Percentiles rank a stretch among this genome's conserved stretches.
phyloP scores from a whole-genome alignment of 1,284 basidiomycete genomes.

The Cutaneotrichosporon sp. region DNA sequence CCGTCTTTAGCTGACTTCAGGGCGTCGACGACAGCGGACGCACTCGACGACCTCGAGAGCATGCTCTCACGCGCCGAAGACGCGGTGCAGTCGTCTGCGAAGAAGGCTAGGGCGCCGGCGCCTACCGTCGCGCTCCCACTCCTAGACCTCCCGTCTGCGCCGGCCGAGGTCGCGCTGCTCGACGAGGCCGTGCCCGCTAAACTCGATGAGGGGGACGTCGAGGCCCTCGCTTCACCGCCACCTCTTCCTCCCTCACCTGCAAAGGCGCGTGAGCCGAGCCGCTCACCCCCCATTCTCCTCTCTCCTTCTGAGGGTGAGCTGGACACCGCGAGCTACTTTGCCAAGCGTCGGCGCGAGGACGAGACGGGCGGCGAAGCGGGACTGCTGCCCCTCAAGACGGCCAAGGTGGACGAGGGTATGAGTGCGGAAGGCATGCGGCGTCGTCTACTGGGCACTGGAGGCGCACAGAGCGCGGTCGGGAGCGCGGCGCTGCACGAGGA shows the following conservation, averaged over 20 bases:
- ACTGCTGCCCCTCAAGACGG: slow-evolving; percentile 35
- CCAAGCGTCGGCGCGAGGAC: slow-evolving; percentile 32
- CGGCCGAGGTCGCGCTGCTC: slow-evolving; percentile 15
- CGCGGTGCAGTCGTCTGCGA: slow-evolving; percentile 19
- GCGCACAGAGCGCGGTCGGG: slow-evolving; percentile 30
- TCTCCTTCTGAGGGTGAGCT: not conserved
- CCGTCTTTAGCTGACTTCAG: slow-evolving; percentile 20
- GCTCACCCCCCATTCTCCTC: not conserved
- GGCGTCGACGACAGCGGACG: slow-evolving; percentile 27
- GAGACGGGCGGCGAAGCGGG: slow-evolving; percentile 34
- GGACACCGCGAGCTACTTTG: slow-evolving; percentile 36
- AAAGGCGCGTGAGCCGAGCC: not conserved
- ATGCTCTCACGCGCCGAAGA: slow-evolving; percentile 27
- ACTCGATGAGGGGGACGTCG: slow-evolving; percentile 17
- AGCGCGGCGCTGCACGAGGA: slow-evolving; percentile 52
- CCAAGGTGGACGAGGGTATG: slow-evolving; percentile 7
- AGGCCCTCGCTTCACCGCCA: slow-evolving; percentile 11
- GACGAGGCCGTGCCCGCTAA: slow-evolving; percentile 20
- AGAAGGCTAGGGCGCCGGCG: slow-evolving; percentile 19
- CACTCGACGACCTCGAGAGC: slow-evolving; percentile 26
- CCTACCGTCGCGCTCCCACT: slow-evolving; percentile 14
- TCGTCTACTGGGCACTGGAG: slow-evolving; percentile 17
- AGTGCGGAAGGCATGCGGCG: slow-evolving; percentile 23
- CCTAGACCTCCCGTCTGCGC: slow-evolving; percentile 21
- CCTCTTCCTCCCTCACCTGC: not conserved